Base-by-base conservation (phyloP, 345 rosid species). In the Linum tenue region DNA sequence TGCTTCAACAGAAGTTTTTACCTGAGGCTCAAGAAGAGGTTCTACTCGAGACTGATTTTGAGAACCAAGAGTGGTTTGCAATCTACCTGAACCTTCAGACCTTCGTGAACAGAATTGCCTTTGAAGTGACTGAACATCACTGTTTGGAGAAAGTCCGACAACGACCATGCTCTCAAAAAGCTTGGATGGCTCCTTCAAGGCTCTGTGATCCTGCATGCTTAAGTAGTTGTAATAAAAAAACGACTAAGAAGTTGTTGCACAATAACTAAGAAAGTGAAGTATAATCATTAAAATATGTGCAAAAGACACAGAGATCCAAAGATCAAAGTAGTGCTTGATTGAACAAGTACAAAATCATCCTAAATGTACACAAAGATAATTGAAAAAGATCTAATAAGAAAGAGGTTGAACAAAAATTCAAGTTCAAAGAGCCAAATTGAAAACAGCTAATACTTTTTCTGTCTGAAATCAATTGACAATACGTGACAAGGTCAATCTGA, bases 161-260 rank as follows among this genome's bases (percentile, higher is more conserved):
- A 92, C 96, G 55, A 90, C 94, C 87, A 92, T 78, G 77, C 94
- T 88, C 83, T 92, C 97, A 73, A 92, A 85, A 66, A 90, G 86
- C 82, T 84, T 84, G 16, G 96, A 80, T 60, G 98, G 91, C 72
- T 85, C 96, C 72, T 79, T 90, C 55, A 85, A 76, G n/a, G 86
- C 75, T 76, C 80, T 85, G 66, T 90, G 87, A 72, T 87, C 97
- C 97, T 92, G 88, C 76, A 75, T 63, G 60, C 67, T 79, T 72
- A 71, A 60, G 17, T 51, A 63, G 56, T 72, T 67, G 70, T 9
- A 60, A 63, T 66, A 69, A 59, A 44, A 44, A 59, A 41, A 10
- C 55, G 5, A 42, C 69, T 3, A 53, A 12, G 12, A 17, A 57
- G 55, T 14, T 31, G 2, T 15, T 8, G 7, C 37, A 37, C 17